Evolutionary conservation across 2,329 filamentous ascomycete species (phyloP).

Genomic region (Diaporthe batatas): DNA sequence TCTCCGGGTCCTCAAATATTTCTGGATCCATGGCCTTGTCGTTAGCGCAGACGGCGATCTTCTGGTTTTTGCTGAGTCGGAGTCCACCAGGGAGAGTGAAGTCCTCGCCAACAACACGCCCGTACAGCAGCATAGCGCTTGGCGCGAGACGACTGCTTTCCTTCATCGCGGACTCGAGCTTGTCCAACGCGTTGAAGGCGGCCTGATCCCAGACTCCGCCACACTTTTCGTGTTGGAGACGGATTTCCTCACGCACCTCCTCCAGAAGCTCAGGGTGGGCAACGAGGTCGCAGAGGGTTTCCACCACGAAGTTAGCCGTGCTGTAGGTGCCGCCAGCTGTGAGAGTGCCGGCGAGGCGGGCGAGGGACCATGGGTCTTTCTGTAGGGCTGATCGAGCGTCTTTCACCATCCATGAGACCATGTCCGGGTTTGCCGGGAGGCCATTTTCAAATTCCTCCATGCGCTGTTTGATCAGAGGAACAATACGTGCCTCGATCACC

Average conservation of each 20-base stretch:
- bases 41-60: background rate
- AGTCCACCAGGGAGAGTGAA: background rate
- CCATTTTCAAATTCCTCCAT: background rate
- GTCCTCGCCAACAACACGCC: background rate
- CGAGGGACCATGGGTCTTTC: background rate
- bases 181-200: slow-evolving; percentile 2
- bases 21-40: background rate
- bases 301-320: slow-evolving; percentile 9
- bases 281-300: background rate
- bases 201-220: slow-evolving; percentile 1
- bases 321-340: slow-evolving; percentile 1
- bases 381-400: background rate
- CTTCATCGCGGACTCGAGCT: slow-evolving; percentile 12
- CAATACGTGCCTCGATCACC: background rate
- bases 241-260: background rate
- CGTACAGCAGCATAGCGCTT: background rate
- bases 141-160: slow-evolving; percentile 1
- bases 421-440: background rate
- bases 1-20: background rate
- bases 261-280: background rate
- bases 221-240: background rate
- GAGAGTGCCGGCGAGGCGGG: background rate
- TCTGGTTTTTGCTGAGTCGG: background rate
- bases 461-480: background rate
- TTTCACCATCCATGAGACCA: slow-evolving; percentile 1